Evolutionary conservation across 306 rosid species (phyloP).

Genomic region (Begonia fuchsioides): DNA sequence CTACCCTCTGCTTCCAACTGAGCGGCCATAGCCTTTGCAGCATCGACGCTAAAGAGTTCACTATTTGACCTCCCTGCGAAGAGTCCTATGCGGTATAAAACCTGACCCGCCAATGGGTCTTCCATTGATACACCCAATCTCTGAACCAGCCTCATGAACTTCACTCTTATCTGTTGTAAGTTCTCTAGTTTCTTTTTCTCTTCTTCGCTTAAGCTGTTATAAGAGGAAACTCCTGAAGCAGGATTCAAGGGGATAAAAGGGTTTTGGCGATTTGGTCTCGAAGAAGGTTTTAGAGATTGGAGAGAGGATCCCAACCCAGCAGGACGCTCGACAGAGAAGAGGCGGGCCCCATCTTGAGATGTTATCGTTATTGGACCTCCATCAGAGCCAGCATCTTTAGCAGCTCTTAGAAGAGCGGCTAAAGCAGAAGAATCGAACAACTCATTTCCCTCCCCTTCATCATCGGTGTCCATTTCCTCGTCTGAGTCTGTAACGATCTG

Average conservation of each 20-base stretch:
- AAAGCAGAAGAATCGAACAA: constrained; percentile 84
- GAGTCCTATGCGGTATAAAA: constrained; percentile 60
- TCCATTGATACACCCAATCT: constrained; percentile 67
- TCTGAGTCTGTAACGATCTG: constrained; percentile 81
- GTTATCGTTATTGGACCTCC: constrained; percentile 65
- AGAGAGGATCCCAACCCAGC: constrained; percentile 93
- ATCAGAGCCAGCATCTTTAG: constrained; percentile 59
- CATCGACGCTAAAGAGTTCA: constrained; percentile 50
- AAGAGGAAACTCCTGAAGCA: constrained; percentile 30
- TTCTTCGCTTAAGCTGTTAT: constrained; percentile 53
- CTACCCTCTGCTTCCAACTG: constrained; percentile 64
- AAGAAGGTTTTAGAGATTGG: constrained; percentile 44
- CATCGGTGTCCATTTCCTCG: constrained; percentile 75
- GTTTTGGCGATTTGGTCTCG: constrained; percentile 39
- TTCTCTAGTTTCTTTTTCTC: constrained; percentile 58
- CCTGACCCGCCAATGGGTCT: constrained; percentile 76
- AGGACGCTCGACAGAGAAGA: constrained; percentile 94
- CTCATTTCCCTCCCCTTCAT: constrained; percentile 77
- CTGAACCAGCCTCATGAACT: constrained; percentile 65
- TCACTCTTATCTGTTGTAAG: constrained; percentile 63
- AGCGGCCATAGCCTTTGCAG: constrained; percentile 58
- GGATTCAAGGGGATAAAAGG: constrained; percentile 33
- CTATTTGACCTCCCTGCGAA: constrained; percentile 55
- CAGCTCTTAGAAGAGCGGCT: constrained; percentile 91
- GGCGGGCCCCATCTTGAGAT: constrained; percentile 79